phyloP scores from a whole-genome alignment of 805 yeast genomes.

The Kuraishia piskuri region DNA sequence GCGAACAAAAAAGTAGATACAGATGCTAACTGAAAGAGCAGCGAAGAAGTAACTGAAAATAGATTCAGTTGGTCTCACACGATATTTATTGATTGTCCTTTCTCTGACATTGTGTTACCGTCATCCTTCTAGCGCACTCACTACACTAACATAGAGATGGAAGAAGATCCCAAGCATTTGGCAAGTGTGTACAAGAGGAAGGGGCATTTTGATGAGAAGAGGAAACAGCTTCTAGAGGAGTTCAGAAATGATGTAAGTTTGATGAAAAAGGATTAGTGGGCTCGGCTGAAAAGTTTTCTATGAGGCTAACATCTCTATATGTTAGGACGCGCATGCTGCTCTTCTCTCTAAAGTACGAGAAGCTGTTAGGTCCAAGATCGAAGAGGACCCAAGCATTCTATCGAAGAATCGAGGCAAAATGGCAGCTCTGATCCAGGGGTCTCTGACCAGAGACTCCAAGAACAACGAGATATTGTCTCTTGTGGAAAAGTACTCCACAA shows the following conservation, averaged over 20 bases:
- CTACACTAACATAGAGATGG: not conserved
- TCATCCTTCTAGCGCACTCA: not conserved
- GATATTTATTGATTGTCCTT: too few relatives aligned
- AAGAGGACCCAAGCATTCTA: slow-evolving; percentile 37
- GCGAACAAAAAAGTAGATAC: too few relatives aligned
- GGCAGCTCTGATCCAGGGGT: slow-evolving; percentile 45
- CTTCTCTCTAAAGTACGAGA: slow-evolving; percentile 29
- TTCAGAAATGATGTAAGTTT: slow-evolving; percentile 24
- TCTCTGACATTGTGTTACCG: too few relatives aligned
- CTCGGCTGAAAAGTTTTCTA: too few relatives aligned
- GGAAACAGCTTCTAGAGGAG: slow-evolving; percentile 32
- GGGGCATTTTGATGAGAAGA: slow-evolving; percentile 39
- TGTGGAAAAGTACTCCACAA: slow-evolving; percentile 1
- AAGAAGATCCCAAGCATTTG: slow-evolving; percentile 28
- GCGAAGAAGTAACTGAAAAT: too few relatives aligned
- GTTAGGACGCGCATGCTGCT: slow-evolving; percentile 28
- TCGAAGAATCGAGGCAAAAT: slow-evolving; percentile 39
- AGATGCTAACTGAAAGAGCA: too few relatives aligned
- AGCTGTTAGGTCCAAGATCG: slow-evolving; percentile 36
- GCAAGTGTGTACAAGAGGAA: slow-evolving; percentile 34
- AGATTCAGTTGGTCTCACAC: too few relatives aligned
- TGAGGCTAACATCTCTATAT: not conserved
- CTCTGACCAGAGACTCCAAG: slow-evolving; percentile 7
- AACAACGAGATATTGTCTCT: slow-evolving; percentile 1
- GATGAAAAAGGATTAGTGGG: too few relatives aligned